Evolutionary conservation across 1,284 basidiomycete genomes (phyloP), one percentile per base, ranked within the genome.

Genomic region (Fomitopsis betulina): DNA sequence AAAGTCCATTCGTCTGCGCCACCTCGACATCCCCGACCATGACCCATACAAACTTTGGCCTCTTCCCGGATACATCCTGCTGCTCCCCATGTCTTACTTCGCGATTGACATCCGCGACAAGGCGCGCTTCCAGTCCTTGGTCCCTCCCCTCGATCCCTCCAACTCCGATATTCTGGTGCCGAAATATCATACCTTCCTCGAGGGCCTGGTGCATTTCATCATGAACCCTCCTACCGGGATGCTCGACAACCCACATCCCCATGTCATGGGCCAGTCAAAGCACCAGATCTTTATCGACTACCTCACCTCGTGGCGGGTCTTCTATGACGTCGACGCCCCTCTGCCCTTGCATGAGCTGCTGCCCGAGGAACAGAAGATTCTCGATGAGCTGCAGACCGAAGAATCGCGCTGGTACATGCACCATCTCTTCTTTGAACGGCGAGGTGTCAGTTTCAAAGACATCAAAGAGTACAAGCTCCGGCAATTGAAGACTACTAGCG

Each of bases 391-490:
- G 1, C 47, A 53, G 42, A 57, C 56, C 2, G 49, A 54, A 17
- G 53, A 57, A n/a, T 43, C 59, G 6, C 40, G 33, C 23, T 60
- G 55, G 55, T 60, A 60, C 27, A 45, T 57, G 52, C 30, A 49
- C 40, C 40, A 43, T 12, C 5, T 33, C 12, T 33, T 33, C 32
- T 33, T 33, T 12, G 32, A 33, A 33, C 32, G 32, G 5, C 32
- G 32, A 5, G 12, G 5, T 12, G 6, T 12, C 6, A 33, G 12
- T 12, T 12, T 33, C 32, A 12, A 33, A 33, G 32, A 5, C 12
- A 5, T 33, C 6, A 33, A 33, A 12, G 12, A 33, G 32, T 33
- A 33, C 12, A 33, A 33, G 32, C 32, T 33, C 6, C 5, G 12
- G 32, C 32, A 33, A 33, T 33, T 33, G 32, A 12, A 33, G 32